phyloP scores from a whole-genome alignment of 2,329 filamentous ascomycete species.

The Stemphylium beticola region DNA sequence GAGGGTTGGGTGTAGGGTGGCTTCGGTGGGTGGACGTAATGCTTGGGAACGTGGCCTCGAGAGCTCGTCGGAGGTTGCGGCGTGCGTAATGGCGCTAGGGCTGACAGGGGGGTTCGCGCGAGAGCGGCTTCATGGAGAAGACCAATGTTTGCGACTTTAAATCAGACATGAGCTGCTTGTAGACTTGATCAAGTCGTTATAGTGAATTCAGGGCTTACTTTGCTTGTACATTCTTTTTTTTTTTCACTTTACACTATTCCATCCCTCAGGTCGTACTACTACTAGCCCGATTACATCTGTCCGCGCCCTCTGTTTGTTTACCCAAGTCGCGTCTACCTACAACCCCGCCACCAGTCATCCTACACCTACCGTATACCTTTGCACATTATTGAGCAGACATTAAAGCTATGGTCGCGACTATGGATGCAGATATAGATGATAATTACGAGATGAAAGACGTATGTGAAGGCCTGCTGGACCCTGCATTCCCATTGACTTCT shows the following conservation, averaged over 20 bases:
- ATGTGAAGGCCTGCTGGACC: constrained; percentile 19
- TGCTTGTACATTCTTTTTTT: neutral
- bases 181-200: neutral
- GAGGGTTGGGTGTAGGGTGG: constrained; percentile 26
- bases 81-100: constrained; percentile 40
- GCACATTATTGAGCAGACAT: constrained; percentile 29
- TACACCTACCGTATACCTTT: constrained; percentile 15
- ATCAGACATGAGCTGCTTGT: neutral
- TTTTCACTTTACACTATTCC: neutral
- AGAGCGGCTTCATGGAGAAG: neutral
- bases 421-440: constrained; percentile 36
- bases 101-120: constrained; percentile 21
- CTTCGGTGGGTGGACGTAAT: constrained; percentile 23
- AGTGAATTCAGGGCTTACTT: neutral
- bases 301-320: constrained; percentile 42
- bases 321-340: constrained; percentile 35
- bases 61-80: constrained; percentile 22
- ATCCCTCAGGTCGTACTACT: neutral
- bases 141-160: neutral
- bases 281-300: neutral
- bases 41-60: constrained; percentile 45
- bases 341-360: constrained; percentile 27
- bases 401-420: constrained; percentile 33
- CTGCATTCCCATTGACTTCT: constrained; percentile 19
- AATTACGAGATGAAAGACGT: constrained; percentile 46